These are phyloP conservation scores for Phytophthora capsici DNA, from an alignment of 352 stramenopile genomes.

Conservation along the genomic window DNA sequence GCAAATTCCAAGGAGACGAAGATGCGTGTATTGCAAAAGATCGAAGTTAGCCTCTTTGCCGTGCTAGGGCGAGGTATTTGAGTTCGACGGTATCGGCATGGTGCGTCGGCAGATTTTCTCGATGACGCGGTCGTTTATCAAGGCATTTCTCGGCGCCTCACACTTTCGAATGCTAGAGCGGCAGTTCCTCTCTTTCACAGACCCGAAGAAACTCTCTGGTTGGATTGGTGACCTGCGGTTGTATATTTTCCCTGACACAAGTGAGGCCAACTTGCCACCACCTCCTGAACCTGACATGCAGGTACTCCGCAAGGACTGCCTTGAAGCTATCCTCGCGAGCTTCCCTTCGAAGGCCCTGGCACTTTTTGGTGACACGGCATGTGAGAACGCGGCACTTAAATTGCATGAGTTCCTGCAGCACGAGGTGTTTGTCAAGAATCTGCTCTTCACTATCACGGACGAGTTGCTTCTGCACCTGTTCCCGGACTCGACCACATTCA, in stretches of 20 bases:
- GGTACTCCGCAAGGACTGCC: conserved; percentile 59
- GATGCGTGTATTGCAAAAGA: conserved; percentile 80
- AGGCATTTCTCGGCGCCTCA: conserved; percentile 78
- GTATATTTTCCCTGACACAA: conserved; percentile 68
- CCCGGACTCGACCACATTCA: conserved; percentile 62
- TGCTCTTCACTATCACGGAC: conserved; percentile 82
- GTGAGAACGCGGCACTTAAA: conserved; percentile 80
- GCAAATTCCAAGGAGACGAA: conserved; percentile 80
- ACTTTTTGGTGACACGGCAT: conserved; percentile 80
- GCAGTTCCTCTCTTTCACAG: conserved; percentile 83
- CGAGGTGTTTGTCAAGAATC: conserved; percentile 88
- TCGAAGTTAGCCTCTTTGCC: conserved; percentile 82
- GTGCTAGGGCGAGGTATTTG: conserved; percentile 81
- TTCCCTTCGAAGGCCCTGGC: conserved; percentile 77
- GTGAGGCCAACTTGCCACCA: conserved; percentile 8
- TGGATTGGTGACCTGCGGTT: conserved; percentile 58
- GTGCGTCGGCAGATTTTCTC: conserved; percentile 85
- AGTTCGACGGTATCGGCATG: conserved; percentile 86
- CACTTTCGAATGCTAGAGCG: conserved; percentile 86
- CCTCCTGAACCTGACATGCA: conserved; percentile 52
- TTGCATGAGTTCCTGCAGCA: conserved; percentile 89
- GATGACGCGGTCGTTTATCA: conserved; percentile 84
- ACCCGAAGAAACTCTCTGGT: conserved; percentile 66
- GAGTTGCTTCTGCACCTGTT: conserved; percentile 83
- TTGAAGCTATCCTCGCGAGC: conserved; percentile 76